phyloP scores from a whole-genome alignment of 83 land plant species.

The Thuja plicata region DNA sequence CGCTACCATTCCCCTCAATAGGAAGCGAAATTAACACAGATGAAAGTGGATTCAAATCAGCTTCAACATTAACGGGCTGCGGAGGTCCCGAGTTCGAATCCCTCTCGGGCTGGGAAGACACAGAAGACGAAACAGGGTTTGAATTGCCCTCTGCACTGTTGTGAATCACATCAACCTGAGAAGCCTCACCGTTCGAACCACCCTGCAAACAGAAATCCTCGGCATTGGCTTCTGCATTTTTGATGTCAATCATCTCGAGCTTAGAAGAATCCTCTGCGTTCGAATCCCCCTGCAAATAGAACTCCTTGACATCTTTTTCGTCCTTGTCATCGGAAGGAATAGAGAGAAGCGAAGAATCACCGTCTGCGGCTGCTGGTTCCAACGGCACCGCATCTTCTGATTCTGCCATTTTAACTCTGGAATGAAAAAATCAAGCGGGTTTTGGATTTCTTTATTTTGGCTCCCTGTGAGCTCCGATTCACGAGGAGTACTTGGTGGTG shows the following conservation, averaged over 20 bases:
- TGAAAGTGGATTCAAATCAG: background rate
- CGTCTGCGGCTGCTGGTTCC: background rate
- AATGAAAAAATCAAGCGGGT: too few relatives aligned
- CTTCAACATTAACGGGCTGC: background rate
- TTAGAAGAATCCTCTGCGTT: background rate
- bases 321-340: background rate
- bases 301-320: background rate
- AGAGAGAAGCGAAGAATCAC: background rate
- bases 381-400: background rate
- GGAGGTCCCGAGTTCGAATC: conserved; percentile 2
- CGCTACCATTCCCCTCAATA: background rate
- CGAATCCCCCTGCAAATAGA: background rate
- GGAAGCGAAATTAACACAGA: background rate
- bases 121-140: too few relatives aligned
- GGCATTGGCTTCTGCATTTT: background rate
- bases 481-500: too few relatives aligned
- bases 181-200: background rate
- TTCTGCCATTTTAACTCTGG: background rate
- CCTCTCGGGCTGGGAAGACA: background rate
- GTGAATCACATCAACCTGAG: too few relatives aligned
- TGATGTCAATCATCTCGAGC: too few relatives aligned
- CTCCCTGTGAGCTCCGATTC: too few relatives aligned
- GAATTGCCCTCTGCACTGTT: too few relatives aligned
- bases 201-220: background rate
- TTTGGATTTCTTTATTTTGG: too few relatives aligned